Evolutionary conservation across 2,329 filamentous ascomycete genomes (phyloP), one percentile per base, ranked within the genome.

Genomic region (Mycosphaerelloides madeirae): DNA sequence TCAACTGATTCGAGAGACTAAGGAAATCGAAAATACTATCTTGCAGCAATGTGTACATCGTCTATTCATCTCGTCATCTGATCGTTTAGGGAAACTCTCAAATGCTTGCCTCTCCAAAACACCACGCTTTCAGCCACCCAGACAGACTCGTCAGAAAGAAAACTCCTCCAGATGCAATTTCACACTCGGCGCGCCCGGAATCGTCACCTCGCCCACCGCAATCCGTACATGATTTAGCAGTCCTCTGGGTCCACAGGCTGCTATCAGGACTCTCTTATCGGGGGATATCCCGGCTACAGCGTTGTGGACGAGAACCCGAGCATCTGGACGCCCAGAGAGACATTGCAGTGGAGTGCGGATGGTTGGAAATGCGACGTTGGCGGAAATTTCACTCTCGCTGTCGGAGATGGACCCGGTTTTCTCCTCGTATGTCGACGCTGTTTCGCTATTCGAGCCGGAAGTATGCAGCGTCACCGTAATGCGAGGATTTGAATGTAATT

Each of bases 381-480:
- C 19, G 3, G 20, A 16, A 11, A 11, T 38, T 38, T 20, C 36
- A n/a, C 22, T 32, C 7, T 15, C n/a, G 25, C 20, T 15, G 20
- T 38, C 19, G 6, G 20, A n/a, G 36, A 4, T 12, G 13, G 9
- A 14, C 15, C 22, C 20, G 20, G n/a, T 18, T 22, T 32, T 19
- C 6, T 15, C 18, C 22, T 29, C 19, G 15, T 37, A 31, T 8
- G 20, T 22, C 16, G 9, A 22, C 16, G 14, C 19, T 7, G 19
- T 16, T 3, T 9, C 22, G 22, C 16, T 14, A 11, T 34, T 33
- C 16, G 15, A 19, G 13, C 29, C 29, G 14, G 77, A 79, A 29
- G 78, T 62, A 50, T 78, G 77, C 13, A 79, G 62, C 28, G 66
- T 73, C 6, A 79, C 56, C 20, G 76, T 69, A 4, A 79, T 60